Base-by-base conservation (phyloP, 2,329 filamentous ascomycete genomes). In the Talaromyces rugulosus region DNA sequence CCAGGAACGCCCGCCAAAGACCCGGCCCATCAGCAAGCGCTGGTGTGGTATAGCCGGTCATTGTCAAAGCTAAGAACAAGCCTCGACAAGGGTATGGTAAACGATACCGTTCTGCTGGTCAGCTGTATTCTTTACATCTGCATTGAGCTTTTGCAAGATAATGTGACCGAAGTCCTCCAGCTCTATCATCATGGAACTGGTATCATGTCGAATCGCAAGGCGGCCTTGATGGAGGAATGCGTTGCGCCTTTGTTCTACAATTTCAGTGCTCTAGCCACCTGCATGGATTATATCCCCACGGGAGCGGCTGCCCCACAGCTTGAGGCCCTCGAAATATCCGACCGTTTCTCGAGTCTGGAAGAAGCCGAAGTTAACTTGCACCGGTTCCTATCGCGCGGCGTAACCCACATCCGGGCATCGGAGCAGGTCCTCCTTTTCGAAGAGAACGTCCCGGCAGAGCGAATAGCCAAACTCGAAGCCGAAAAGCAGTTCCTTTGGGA, bases 111-210 rank as follows among this genome's bases (percentile, higher is more conserved):
- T n/a, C 72, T 70, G 14, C 61, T 75, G 27, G 65, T 75, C 11
- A 74, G 64, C 11, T 75, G 72, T 50, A 58, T 73, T 3, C 56
- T 75, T n/a, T 75, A 74, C 42, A 71, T 73, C 7, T 73, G 70
- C 50, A 72, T 74, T n/a, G 72, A 75, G 56, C 64, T 66, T 3
- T 56, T 74, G 1, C 63, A 70, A 11, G 72, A 70, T 2, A 63
- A 63, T 51, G 42, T 66, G 1, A 65, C 70, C 5, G 70, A 71
- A 16, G 70, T 71, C 1, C 28, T 71, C 18, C 66, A 63, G 12
- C 70, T 75, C 4, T 74, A 72, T 64, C 31, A 47, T 7, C 72
- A 75, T 42, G 71, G 71, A 1, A 62, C 71, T 7, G 62, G 65
- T 16, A 67, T 74, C 1, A 72, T 74, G 51, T 56, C 62, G 0